Evolutionary conservation across 192 early-diverging fungal genomes (phyloP).

Genomic region (Linnemannia zychae): DNA sequence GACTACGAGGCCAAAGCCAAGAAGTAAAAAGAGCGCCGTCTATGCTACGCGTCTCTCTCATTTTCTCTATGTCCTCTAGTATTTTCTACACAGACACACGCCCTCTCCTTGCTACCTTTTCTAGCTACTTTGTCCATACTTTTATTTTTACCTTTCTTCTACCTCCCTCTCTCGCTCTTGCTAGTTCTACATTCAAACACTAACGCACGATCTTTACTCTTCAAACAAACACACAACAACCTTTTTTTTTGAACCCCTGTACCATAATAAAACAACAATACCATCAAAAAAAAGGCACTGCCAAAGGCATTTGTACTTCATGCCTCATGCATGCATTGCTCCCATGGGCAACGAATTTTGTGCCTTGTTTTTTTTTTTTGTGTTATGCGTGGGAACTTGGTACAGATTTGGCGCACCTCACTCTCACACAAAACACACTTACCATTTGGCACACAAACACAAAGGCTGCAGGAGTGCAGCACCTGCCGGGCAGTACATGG

Average conservation of each 20-base stretch:
- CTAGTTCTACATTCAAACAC: background rate
- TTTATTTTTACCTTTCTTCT: background rate
- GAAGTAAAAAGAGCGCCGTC: constrained; percentile 14
- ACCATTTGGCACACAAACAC: background rate
- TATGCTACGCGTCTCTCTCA: background rate
- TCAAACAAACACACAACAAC: background rate
- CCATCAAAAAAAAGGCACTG: background rate
- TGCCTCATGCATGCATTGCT: constrained; percentile 6
- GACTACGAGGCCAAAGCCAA: constrained; percentile 62
- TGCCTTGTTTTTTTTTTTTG: too few relatives aligned
- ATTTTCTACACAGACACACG: background rate
- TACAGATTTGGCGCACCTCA: background rate
- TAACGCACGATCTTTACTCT: background rate
- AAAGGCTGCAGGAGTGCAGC: too few relatives aligned
- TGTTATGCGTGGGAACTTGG: background rate
- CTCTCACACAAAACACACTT: background rate
- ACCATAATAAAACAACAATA: constrained; percentile 24
- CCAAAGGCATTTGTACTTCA: too few relatives aligned
- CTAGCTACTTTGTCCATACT: constrained; percentile 4
- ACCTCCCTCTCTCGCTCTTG: background rate
- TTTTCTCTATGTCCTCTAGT: background rate
- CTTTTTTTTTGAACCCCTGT: constrained; percentile 13
- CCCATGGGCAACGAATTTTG: background rate
- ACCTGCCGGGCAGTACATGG: too few relatives aligned
- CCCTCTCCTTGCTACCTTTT: background rate